A percentile compares a stretch with the other conserved stretches of the same genome.
Evolutionary conservation across 306 rosid species (phyloP).

Genomic region (Gastrolobium bilobum): DNA sequence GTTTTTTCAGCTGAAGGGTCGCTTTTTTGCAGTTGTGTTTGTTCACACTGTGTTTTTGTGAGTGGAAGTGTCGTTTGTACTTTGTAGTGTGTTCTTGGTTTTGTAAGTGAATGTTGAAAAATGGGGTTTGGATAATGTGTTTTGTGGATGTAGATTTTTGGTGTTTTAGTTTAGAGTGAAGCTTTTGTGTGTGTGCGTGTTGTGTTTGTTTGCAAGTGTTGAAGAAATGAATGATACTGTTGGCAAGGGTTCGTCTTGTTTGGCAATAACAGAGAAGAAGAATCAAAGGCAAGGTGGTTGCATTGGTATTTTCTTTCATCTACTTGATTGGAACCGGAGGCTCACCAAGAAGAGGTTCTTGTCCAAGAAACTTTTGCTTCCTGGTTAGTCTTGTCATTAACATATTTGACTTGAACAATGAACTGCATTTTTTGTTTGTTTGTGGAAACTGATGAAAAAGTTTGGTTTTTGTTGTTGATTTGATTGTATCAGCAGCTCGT

Average conservation of each 20-base stretch:
- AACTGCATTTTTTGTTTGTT: conserved; percentile 15
- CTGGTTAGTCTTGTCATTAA: conserved; percentile 57
- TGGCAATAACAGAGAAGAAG: conserved; percentile 69
- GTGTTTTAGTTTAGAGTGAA: conserved; percentile 15
- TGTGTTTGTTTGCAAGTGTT: neutral
- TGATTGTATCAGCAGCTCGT: conserved; percentile 62
- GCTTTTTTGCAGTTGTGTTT: conserved; percentile 32
- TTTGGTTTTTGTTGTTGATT: conserved; percentile 8
- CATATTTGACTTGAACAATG: neutral
- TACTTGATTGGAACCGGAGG: conserved; percentile 77
- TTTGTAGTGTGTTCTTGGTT: conserved; percentile 9
- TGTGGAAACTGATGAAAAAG: conserved; percentile 23
- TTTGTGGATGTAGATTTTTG: conserved; percentile 21
- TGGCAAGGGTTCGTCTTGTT: conserved; percentile 58
- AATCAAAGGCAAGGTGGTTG: conserved; percentile 70
- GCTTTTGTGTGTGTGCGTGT: neutral
- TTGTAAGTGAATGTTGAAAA: neutral
- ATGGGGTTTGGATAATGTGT: conserved; percentile 42
- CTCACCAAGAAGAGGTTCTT: conserved; percentile 76
- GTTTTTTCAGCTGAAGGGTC: conserved; percentile 43
- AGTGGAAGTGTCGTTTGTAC: conserved; percentile 1
- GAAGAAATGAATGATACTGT: conserved; percentile 62
- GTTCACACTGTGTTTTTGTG: conserved; percentile 22
- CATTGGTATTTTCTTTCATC: conserved; percentile 74
- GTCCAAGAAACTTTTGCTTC: conserved; percentile 75